Base-by-base conservation (phyloP, 768 basidiomycete species). In the Russula griseocarnosa region DNA sequence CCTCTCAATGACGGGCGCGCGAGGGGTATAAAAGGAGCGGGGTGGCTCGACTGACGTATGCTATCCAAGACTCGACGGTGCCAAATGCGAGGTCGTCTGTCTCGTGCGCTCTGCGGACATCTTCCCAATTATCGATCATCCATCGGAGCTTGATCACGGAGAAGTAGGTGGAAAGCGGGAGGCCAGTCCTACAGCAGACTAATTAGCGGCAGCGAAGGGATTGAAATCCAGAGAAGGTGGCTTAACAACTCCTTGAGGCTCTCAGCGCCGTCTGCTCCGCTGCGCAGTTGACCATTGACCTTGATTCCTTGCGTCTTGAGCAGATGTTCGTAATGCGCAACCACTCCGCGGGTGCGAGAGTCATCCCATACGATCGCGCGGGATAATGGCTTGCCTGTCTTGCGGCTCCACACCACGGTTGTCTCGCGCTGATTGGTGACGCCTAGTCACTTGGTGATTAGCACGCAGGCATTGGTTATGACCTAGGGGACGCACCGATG, bases 401-500 rank as follows among this genome's bases (percentile, higher is more conserved):
- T 82, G 65, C 88, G 83, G 72, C 90, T 91, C 97, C 97, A 98
- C 20, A 86, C 90, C 34, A 98, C 86, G 3, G 94, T 86, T 1
- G 97, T 98, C 75, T 98, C 97, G 60, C 97, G 87, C 76, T 98
- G 96, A 73, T 98, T 99, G 47, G 96, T 98, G 76, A 98, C 92
- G 28, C 95, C 90, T 88, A 68, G 55, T n/a, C 34, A 26, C 32
- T 34, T 50, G 40, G 20, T 40, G n/a, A 49, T 60, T 58, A 57
- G 64, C 22, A 14, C 14, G 26, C 14, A 8, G 30, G 40, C 52
- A 30, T 59, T 47, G 10, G 28, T 24, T 34, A 40, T 61, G 32
- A 26, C 42, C 24, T 28, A 36, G 40, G 50, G 16, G 20, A 76
- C 86, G 67, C 71, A 94, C 94, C 96, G 68, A 99, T 92, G 66